These are phyloP conservation scores for Secale cereale DNA, from an alignment of 176 grass and related monocot genomes.

Conservation along the genomic window DNA sequence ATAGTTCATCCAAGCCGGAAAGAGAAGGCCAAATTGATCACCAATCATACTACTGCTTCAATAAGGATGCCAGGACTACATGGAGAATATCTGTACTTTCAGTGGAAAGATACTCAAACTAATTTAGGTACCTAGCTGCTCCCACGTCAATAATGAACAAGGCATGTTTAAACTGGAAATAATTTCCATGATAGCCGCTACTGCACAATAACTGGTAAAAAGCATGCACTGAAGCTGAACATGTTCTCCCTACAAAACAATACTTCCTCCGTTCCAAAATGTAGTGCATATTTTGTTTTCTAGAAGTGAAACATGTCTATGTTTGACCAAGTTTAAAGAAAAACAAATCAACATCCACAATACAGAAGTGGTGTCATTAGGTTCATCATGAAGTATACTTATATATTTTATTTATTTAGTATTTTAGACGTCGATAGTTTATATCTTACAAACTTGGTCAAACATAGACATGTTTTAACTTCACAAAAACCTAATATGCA, in stretches of 20 bases:
- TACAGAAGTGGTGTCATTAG: no score
- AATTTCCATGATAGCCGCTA: background rate
- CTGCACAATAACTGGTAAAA: background rate
- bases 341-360: no score
- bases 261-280: background rate
- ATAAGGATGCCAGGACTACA: background rate
- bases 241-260: background rate
- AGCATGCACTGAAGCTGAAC: background rate
- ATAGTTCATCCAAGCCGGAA: background rate
- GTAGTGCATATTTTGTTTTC: no score
- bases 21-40: background rate
- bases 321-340: no score
- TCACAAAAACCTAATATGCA: no score
- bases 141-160: background rate
- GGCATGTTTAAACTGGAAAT: background rate
- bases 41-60: background rate
- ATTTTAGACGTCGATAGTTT: no score
- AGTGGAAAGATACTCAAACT: background rate
- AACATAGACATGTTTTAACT: no score
- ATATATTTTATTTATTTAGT: no score
- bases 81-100: background rate
- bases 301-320: no score
- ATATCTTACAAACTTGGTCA: no score
- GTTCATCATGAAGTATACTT: no score
- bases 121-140: background rate